Evolutionary conservation across 75 land plant species (phyloP), one percentile per base, ranked within the genome.

Genomic region (Selaginella moellendorffii): DNA sequence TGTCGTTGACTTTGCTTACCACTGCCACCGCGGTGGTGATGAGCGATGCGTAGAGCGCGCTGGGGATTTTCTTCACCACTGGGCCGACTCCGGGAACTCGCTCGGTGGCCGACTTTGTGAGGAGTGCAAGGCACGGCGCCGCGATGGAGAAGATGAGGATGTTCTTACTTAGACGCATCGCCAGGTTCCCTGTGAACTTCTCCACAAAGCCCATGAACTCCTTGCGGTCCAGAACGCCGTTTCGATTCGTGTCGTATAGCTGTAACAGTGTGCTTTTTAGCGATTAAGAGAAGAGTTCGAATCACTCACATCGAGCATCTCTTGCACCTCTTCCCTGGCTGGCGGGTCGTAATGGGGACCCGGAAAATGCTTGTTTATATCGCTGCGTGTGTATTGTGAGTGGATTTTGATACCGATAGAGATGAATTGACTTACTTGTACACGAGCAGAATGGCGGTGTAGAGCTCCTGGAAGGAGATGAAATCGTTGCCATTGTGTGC

Each of bases 291-390:
- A 58, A 20, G 21, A 58, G 12, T 8, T 20, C 20, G 9, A 12
- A 58, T 8, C 60, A 18, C 60, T 8, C 46, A 90, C 96, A 85
- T 80, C 53, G 66, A 90, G 76, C 66, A 77, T 30, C 24, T 61
- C 65, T 56, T 66, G 66, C 28, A 90, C 82, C 54, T 71, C 69
- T 31, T 74, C 82, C 65, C 71, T 82, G 0, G 85, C 63, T 10
- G 96, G 96, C 12, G 96, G 96, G 69, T 90, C 96, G 71, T 77
- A 54, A 54, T 82, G 91, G 1, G 91, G 92, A 1, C 87, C 92
- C 30, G 92, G 91, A 29, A n/a, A n/a, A n/a, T n/a, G n/a, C n/a
- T n/a, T n/a, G n/a, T n/a, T n/a, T n/a, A n/a, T n/a, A n/a, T n/a
- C 91, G 72, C 96, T 90, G 77, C 24, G 64, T 23, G 17, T 21